phyloP scores from a whole-genome alignment of 208 protist genomes.

The Trichomonas vaginalis region DNA sequence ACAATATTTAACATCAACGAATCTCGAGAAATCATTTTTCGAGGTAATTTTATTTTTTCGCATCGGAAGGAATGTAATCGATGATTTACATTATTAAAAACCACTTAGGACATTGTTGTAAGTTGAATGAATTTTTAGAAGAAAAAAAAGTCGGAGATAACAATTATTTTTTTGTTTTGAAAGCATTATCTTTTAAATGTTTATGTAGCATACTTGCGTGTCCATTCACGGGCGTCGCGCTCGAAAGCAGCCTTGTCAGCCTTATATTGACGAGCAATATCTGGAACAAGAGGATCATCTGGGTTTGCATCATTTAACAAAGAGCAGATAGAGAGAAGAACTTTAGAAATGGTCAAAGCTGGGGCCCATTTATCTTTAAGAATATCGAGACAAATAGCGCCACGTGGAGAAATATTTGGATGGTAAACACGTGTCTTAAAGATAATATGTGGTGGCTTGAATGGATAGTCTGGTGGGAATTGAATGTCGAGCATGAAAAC shows the following conservation, averaged over 20 bases:
- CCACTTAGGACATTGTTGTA: too few relatives aligned
- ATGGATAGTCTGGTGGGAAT: slow-evolving; percentile 91
- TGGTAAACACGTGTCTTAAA: slow-evolving; percentile 63
- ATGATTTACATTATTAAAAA: too few relatives aligned
- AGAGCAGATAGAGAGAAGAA: slow-evolving; percentile 90
- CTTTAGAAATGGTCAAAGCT: slow-evolving; percentile 86
- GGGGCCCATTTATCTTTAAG: slow-evolving; percentile 85
- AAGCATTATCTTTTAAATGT: too few relatives aligned
- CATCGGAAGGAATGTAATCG: too few relatives aligned
- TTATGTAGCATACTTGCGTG: slow-evolving; percentile 43
- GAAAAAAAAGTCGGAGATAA: too few relatives aligned
- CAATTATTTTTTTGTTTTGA: too few relatives aligned
- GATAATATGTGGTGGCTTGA: slow-evolving; percentile 73
- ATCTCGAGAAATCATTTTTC: too few relatives aligned
- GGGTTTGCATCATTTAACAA: slow-evolving; percentile 97
- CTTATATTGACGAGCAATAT: slow-evolving; percentile 86
- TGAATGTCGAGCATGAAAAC: slow-evolving; percentile 94
- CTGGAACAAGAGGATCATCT: slow-evolving; percentile 87
- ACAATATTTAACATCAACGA: too few relatives aligned
- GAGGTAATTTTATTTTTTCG: too few relatives aligned
- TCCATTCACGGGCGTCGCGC: slow-evolving; percentile 74
- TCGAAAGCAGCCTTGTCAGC: slow-evolving; percentile 39
- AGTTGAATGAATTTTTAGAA: too few relatives aligned
- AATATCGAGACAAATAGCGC: slow-evolving; percentile 90
- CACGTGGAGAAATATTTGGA: slow-evolving; percentile 79